Evolutionary conservation across 208 protist genomes (phyloP).

Genomic region (Porcisia hertigi): DNA sequence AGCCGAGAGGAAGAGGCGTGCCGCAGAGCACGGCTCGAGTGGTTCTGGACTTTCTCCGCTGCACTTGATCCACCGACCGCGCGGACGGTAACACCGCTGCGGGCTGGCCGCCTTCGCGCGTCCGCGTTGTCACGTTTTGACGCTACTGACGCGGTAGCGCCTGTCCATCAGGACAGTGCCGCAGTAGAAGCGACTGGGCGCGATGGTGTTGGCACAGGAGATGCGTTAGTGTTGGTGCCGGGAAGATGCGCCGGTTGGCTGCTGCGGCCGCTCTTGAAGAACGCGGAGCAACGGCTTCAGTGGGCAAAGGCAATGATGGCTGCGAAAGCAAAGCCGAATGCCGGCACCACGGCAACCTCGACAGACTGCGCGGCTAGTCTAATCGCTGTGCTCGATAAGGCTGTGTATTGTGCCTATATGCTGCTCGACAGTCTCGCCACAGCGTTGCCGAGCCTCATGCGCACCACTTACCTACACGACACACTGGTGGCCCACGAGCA

Average conservation of each 20-base stretch:
- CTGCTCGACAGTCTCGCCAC: slow-evolving; percentile 35
- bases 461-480: slow-evolving; percentile 49
- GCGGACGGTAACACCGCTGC: slow-evolving; percentile 5
- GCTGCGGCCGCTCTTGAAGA: slow-evolving; percentile 55
- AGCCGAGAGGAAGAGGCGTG: slow-evolving; percentile 32
- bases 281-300: slow-evolving; percentile 48
- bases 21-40: slow-evolving; percentile 38
- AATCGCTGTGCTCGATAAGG: slow-evolving; percentile 38
- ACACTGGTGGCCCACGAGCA: slow-evolving; percentile 49
- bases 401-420: slow-evolving; percentile 29
- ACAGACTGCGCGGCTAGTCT: slow-evolving; percentile 2
- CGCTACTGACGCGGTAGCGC: not conserved
- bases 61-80: slow-evolving; percentile 42
- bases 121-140: not conserved
- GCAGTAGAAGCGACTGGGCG: not conserved
- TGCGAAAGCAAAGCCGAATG: slow-evolving; percentile 16
- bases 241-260: slow-evolving; percentile 44
- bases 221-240: slow-evolving; percentile 10
- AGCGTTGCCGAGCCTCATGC: slow-evolving; percentile 38
- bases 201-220: not conserved
- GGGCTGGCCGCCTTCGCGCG: not conserved
- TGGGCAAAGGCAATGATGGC: slow-evolving; percentile 34
- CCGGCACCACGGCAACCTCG: not conserved
- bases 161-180: not conserved
- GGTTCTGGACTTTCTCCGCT: slow-evolving; percentile 50